Base-by-base conservation (phyloP, 306 rosid species). In the Fagus crenata region DNA sequence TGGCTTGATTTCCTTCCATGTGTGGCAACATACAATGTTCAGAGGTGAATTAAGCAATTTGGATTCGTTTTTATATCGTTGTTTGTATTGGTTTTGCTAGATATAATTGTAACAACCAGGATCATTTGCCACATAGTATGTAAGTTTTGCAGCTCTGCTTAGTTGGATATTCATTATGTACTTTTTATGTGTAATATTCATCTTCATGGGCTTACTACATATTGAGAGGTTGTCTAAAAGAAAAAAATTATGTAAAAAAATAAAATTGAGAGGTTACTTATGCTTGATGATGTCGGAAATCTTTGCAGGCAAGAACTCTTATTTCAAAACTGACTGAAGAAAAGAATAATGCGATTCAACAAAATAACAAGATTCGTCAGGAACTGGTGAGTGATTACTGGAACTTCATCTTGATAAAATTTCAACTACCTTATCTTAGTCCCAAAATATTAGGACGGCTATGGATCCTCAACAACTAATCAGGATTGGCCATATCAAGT, bases 251-350 rank as follows among this genome's bases (percentile, higher is more conserved):
- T 22, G 28, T 22, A 22, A 46, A 9, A 9, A 46, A 41, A 9
- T 0, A 46, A 46, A 2, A 0, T 2, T 46, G 4, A 9, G 51
- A 46, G 51, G 51, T 63, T 35, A 69, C 71, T 72, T 77, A 77
- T 79, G 69, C 17, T 68, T 80, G 73, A 77, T 56, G 28, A 54
- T 73, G 13, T 43, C 72, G 61, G 73, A 31, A 73, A 67, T 46
- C 33, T n/a, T 64, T 86, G 85, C 93, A 93, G 98, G 89, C 88
- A 74, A 91, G 78, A 81, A 86, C 91, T 71, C 83, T 89, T 69
- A 87, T 93, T 76, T 77, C 86, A 17, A 91, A 84, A 87, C 77
- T 93, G 80, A 89, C 86, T 1, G 92, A 90, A 75, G 98, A 93
- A 77, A 93, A 90, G 89, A 86, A 80, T 78, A 85, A 36, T 78